Conservation (phyloP, 805 yeast species). For the Kockiozyma suomiensis region DNA sequence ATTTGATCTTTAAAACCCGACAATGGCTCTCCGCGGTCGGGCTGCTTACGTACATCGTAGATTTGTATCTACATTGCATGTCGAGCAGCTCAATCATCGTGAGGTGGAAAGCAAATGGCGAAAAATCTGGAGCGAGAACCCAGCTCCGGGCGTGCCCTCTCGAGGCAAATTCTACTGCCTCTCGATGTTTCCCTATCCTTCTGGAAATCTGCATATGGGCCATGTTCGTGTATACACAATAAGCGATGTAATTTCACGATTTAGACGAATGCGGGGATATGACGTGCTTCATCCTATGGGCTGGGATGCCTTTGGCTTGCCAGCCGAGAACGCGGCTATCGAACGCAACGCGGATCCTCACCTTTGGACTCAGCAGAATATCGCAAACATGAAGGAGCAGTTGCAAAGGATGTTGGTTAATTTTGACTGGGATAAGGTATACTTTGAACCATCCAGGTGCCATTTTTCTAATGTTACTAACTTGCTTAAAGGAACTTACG, state of each 20-base stretch:
- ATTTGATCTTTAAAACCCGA: neutral
- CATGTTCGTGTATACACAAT: slow-evolving; percentile 92
- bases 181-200: slow-evolving; percentile 95
- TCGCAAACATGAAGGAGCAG: slow-evolving; percentile 83
- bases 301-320: slow-evolving; percentile 98
- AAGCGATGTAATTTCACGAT: slow-evolving; percentile 80
- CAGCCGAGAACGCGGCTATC: slow-evolving; percentile 97
- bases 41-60: neutral
- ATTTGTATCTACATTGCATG: neutral
- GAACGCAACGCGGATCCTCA: slow-evolving; percentile 79
- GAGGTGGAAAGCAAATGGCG: slow-evolving; percentile 27
- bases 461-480: neutral
- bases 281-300: slow-evolving; percentile 96
- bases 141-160: slow-evolving; percentile 16
- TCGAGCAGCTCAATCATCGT: slow-evolving; percentile 16
- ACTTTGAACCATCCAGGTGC: neutral
- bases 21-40: neutral
- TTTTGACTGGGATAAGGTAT: slow-evolving; percentile 78
- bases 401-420: slow-evolving; percentile 76
- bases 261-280: slow-evolving; percentile 71
- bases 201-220: slow-evolving; percentile 91
- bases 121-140: slow-evolving; percentile 11
- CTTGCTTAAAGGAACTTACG: slow-evolving; percentile 60
- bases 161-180: slow-evolving; percentile 54
- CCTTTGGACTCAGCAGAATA: slow-evolving; percentile 80